Evolutionary conservation across 257 asterid genomes (phyloP).

Genomic region (Henckelia pumila): DNA sequence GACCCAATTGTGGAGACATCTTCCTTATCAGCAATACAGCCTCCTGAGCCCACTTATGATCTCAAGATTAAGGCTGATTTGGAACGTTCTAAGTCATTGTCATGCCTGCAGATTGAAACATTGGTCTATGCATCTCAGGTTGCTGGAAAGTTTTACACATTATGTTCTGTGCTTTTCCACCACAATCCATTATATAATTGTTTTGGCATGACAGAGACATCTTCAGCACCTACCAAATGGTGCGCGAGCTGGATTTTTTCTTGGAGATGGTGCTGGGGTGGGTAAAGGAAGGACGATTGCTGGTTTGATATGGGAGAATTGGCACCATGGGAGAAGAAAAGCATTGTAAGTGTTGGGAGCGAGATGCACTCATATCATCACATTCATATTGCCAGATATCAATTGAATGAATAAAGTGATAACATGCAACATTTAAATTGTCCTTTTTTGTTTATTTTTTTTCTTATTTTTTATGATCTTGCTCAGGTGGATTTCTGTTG

Average conservation of each 20-base stretch:
- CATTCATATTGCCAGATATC: constrained; percentile 22
- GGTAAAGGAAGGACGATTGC: constrained; percentile 99
- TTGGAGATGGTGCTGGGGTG: constrained; percentile 99
- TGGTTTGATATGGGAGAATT: constrained; percentile 96
- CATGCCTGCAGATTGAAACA: constrained; percentile 98
- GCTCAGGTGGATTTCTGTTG: constrained; percentile 97
- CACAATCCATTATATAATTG: constrained; percentile 23
- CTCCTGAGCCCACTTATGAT: constrained; percentile 90
- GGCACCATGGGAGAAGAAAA: constrained; percentile 86
- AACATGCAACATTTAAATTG: constrained; percentile 7
- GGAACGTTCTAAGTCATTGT: constrained; percentile 71
- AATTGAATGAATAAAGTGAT: constrained; percentile 12
- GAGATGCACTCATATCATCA: constrained; percentile 14
- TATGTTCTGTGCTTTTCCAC: constrained; percentile 21
- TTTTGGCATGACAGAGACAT: constrained; percentile 67
- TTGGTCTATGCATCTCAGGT: constrained; percentile 98
- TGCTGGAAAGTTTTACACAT: constrained; percentile 28
- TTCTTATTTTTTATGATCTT: constrained; percentile 27
- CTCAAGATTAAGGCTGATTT: constrained; percentile 71
- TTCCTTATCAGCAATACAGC: constrained; percentile 86
- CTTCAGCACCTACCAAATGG: constrained; percentile 85
- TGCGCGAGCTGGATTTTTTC: constrained; percentile 93
- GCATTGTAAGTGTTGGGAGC: constrained; percentile 61
- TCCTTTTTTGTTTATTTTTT: constrained; percentile 16
- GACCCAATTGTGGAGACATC: constrained; percentile 98